Evolutionary conservation across 1,139 yeast species (phyloP), one percentile per base, ranked within the genome.

Genomic region (Suhomyces bolitotheri): DNA sequence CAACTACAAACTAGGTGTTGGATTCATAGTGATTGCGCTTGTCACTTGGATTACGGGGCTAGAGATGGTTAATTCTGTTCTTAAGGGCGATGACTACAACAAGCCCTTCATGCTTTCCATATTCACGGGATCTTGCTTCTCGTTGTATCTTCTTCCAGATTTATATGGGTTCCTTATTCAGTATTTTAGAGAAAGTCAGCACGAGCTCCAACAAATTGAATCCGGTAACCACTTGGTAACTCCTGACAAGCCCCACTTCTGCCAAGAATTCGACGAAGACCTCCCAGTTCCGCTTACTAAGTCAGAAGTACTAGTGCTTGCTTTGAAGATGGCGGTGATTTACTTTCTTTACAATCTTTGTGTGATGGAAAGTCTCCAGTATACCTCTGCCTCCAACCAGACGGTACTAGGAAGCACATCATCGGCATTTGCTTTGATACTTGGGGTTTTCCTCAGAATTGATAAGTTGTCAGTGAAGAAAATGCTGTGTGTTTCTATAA

Each of bases 371-470:
- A 59, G 76, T 7, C 58, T 76, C 33, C 62, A 64, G 44, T 76
- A 61, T 45, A 76, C 82, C 0, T 66, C 77, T 4, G 79, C 80
- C 0, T 71, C 80, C 16, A 74, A 73, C 45, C 76, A 68, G 47
- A 73, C 80, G 0, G 73, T 76, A 3, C 51, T 76, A 20, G 66
- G 78, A 4, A 68, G 80, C 6, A 66, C 78, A 0, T 68, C 80
- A 1, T 71, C 80, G 4, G 63, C 74, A 3, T 76, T 75, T 50
- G 72, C 80, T 0, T 56, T 76, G 23, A 46, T 74, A 8, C 56
- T 74, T 14, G 78, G 80, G 0, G 60, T 56, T 1, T 25, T 56
- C 8, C 49, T 66, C 17, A 60, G 60, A 16, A 66, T 72, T 14
- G 82, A 76, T 41, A 49, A 48, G 11, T 63, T 76, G 40, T 56